Evolutionary conservation across 2,329 filamentous ascomycete genomes (phyloP), one percentile per base, ranked within the genome.

Genomic region (Onygenales sp.): DNA sequence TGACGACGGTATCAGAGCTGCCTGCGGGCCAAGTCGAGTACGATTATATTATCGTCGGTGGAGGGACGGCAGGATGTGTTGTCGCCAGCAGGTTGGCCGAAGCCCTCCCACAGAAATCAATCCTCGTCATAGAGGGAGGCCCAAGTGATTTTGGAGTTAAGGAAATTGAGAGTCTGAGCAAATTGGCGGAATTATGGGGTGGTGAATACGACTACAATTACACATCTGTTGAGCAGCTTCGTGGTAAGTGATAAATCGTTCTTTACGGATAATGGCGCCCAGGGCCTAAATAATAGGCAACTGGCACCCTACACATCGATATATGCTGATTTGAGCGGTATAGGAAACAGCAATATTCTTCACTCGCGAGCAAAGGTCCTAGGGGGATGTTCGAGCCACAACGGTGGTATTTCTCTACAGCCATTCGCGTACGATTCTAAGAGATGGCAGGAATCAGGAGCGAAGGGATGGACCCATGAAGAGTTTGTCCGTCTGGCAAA

Each of bases 141-240:
- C 90, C 90, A 53, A 92, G 87, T 67, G 90, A 95, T 71, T 93
- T 85, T 72, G 86, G 87, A 76, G 87, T 95, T 70, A 86, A 93
- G 70, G 83, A 87, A 54, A 89, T 95, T 44, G 79, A 95, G 50
- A 84, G 92, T 62, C 79, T 95, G 61, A 89, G 89, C 66, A 84
- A 94, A 71, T 95, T 90, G 90, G 77, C 95, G 58, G 83, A 79
- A 59, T 77, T 95, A 49, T 82, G 95, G 32, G 90, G 90, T 59
- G 88, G 89, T 65, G 84, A 95, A 66, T 80, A 95, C 57, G 90
- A 95, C 74, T 95, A 92, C 71, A 89, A 95, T 72, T 95, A 95
- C 72, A 82, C 82, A 64, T 95, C 89, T 38, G 89, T 84, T 47
- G 89, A 94, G 73, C 90, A 95, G 75, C 89, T 27, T 27, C 21